Percentiles rank a stretch among this genome's conserved stretches.
Conservation (phyloP, 495 filamentous ascomycete genomes). For the Trichoderma asperelloides region DNA sequence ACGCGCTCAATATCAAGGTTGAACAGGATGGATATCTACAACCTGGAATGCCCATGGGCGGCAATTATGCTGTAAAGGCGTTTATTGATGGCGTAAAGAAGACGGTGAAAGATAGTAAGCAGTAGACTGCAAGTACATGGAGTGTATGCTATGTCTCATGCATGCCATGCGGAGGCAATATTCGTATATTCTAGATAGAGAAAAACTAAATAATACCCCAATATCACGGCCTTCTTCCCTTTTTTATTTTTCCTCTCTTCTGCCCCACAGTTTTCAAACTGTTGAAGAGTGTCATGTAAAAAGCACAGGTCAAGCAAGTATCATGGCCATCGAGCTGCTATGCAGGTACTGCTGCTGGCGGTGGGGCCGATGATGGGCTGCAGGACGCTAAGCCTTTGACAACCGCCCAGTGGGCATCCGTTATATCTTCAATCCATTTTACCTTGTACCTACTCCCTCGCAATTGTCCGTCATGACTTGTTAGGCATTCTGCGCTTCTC, state of each 20-base stretch:
- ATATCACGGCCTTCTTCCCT: too few relatives aligned
- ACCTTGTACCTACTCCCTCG: not conserved
- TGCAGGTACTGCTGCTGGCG: not conserved
- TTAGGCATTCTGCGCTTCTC: not conserved
- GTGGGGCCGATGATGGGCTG: not conserved
- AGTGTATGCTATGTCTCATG: not conserved
- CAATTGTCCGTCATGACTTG: not conserved
- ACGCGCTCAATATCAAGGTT: constrained; percentile 71
- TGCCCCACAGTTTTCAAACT: too few relatives aligned
- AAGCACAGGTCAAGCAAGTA: not conserved
- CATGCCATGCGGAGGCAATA: too few relatives aligned
- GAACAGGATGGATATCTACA: constrained; percentile 72
- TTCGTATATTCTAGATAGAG: too few relatives aligned
- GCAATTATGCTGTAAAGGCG: constrained; percentile 78
- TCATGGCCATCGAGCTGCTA: not conserved
- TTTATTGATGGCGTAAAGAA: constrained; percentile 83
- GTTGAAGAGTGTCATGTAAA: not conserved
- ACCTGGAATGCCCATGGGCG: constrained; percentile 74
- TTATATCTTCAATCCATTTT: not conserved
- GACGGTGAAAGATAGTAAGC: constrained; percentile 47
- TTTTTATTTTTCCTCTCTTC: too few relatives aligned
- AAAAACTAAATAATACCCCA: too few relatives aligned
- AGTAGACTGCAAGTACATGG: not conserved
- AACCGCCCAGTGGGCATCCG: not conserved
- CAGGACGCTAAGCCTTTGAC: not conserved